A percentile compares a stretch with the other conserved stretches of the same genome.
Evolutionary conservation across 2,329 filamentous ascomycete species (phyloP).

Genomic region (Helicocarpus griseus): DNA sequence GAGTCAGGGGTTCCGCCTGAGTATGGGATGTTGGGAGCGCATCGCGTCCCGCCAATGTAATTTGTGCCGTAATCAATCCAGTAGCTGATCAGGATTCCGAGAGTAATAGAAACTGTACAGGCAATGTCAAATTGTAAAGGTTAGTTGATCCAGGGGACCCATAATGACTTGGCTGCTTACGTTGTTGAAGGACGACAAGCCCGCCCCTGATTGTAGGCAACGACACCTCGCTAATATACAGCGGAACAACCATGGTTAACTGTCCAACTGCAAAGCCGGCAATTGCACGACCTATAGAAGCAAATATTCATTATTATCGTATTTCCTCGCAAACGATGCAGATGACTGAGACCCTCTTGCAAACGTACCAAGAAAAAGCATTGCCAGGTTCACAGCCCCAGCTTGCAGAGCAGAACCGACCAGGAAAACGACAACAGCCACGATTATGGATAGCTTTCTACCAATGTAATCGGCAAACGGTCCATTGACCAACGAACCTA

Average conservation of each 20-base stretch:
- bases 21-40: slow-evolving; percentile 40
- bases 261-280: slow-evolving; percentile 37
- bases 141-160: neutral
- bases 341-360: neutral
- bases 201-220: slow-evolving; percentile 29
- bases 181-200: slow-evolving; percentile 30
- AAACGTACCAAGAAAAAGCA: slow-evolving; percentile 34
- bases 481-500: slow-evolving; percentile 40
- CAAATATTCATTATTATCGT: neutral
- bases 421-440: slow-evolving; percentile 44
- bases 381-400: slow-evolving; percentile 30
- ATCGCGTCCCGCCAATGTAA: slow-evolving; percentile 36
- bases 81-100: slow-evolving; percentile 29
- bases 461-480: slow-evolving; percentile 43
- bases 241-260: slow-evolving; percentile 40
- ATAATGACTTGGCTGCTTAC: slow-evolving; percentile 12
- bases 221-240: slow-evolving; percentile 46
- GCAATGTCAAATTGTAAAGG: neutral
- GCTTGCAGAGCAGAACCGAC: slow-evolving; percentile 42
- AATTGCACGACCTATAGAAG: slow-evolving; percentile 28
- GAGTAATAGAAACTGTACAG: slow-evolving; percentile 36
- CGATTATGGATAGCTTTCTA: slow-evolving; percentile 42
- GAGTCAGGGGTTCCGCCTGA: slow-evolving; percentile 32
- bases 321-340: neutral
- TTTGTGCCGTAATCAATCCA: slow-evolving; percentile 37